Evolutionary conservation across 2,329 filamentous ascomycete genomes (phyloP).

Genomic region (Sporothrix pseudoabietina): DNA sequence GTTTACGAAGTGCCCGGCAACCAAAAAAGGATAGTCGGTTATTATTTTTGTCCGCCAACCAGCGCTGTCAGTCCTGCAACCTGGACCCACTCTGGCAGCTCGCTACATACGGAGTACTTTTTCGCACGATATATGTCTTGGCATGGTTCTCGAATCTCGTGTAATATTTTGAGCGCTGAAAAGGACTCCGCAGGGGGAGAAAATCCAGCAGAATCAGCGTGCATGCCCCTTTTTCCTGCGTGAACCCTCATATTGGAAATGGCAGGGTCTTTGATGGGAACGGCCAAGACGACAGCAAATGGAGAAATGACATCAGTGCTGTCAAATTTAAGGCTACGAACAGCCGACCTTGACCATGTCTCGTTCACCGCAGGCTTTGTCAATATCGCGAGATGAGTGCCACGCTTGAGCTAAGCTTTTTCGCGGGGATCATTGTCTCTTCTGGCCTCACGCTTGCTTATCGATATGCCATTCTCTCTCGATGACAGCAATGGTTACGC

Average conservation of each 20-base stretch:
- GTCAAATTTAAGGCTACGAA: background rate
- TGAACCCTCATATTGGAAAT: conserved; percentile 4
- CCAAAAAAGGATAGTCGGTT: conserved; percentile 20
- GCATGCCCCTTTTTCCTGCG: background rate
- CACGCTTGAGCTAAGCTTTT: background rate
- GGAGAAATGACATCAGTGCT: conserved; percentile 26
- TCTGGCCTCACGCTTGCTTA: background rate
- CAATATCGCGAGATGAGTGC: background rate
- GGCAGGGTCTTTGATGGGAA: background rate
- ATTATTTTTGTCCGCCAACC: conserved; percentile 26
- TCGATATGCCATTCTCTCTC: background rate
- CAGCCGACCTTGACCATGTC: background rate
- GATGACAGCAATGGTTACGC: background rate
- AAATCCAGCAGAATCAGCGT: background rate
- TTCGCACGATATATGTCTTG: conserved; percentile 1
- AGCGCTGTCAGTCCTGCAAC: background rate
- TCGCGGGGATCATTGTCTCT: background rate
- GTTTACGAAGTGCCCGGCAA: conserved; percentile 26
- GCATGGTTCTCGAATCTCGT: conserved; percentile 4
- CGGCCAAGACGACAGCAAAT: conserved; percentile 16
- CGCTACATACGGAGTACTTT: background rate
- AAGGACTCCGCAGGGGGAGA: background rate
- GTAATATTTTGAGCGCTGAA: background rate
- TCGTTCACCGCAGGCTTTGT: background rate
- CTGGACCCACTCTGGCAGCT: background rate